These are phyloP conservation scores for Mastigamoeba balamuthi DNA, from an alignment of 78 protist genomes.

Conservation along the genomic window DNA sequence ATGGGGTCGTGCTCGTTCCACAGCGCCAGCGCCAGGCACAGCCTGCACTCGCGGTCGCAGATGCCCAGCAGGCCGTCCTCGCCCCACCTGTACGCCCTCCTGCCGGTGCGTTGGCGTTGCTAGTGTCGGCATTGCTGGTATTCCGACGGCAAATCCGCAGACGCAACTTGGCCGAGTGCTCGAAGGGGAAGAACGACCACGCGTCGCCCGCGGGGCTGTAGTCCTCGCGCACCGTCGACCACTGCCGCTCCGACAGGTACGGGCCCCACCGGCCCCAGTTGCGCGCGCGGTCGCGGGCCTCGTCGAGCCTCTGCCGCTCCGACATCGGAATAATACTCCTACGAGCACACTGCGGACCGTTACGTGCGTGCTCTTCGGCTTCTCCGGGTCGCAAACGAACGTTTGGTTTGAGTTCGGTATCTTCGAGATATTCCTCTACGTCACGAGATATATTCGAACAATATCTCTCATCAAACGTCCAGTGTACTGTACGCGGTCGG, in stretches of 20 bases:
- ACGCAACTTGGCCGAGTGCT: slow-evolving; percentile 29
- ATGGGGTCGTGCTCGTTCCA: slow-evolving; percentile 74
- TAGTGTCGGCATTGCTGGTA: too few relatives aligned
- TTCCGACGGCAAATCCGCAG: slow-evolving; percentile 10
- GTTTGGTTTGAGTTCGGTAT: too few relatives aligned
- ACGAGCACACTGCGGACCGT: too few relatives aligned
- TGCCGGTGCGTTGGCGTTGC: neutral
- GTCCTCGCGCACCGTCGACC: slow-evolving; percentile 55
- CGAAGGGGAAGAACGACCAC: slow-evolving; percentile 59
- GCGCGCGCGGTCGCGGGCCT: too few relatives aligned
- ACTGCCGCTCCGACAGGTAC: slow-evolving; percentile 46
- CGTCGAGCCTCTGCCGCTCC: too few relatives aligned
- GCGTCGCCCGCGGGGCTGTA: slow-evolving; percentile 32
- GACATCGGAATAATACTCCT: too few relatives aligned
- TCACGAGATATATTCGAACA: too few relatives aligned
- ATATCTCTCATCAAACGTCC: too few relatives aligned
- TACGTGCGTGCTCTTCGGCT: too few relatives aligned
- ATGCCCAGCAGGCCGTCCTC: slow-evolving; percentile 70
- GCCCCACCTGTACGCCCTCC: slow-evolving; percentile 78
- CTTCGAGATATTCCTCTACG: too few relatives aligned
- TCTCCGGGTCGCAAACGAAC: too few relatives aligned
- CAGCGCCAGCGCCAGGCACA: slow-evolving; percentile 52
- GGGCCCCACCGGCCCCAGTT: slow-evolving; percentile 36
- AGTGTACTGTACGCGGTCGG: too few relatives aligned
- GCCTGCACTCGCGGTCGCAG: slow-evolving; percentile 30